Conservation (phyloP, 2,329 filamentous ascomycete species). For the Aspergillus caelatus region DNA sequence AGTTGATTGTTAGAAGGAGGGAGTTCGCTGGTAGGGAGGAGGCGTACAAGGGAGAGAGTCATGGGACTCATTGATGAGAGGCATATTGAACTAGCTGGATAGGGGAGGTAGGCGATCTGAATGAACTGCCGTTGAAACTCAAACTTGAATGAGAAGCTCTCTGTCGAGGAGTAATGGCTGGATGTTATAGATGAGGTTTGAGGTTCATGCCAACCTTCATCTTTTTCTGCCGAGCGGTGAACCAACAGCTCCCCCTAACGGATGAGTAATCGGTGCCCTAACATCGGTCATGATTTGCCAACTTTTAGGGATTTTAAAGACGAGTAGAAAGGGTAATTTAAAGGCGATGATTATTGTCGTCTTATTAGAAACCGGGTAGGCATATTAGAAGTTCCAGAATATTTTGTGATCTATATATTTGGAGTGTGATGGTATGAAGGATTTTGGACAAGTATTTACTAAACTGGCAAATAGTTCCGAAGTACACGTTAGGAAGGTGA, state of each 20-base stretch:
- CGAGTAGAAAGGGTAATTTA: not conserved
- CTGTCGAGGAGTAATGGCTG: not conserved
- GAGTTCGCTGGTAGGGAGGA: constrained; percentile 8
- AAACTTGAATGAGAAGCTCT: not conserved
- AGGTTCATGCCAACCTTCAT: not conserved
- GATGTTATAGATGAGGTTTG: not conserved
- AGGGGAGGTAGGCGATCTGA: too few species aligned
- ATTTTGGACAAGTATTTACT: not conserved
- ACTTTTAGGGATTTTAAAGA: not conserved
- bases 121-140: not conserved
- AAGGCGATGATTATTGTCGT: not conserved
- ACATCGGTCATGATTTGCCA: not conserved
- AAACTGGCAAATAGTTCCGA: not conserved
- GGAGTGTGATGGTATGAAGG: not conserved
- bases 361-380: not conserved
- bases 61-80: constrained; percentile 69
- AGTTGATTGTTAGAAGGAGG: constrained; percentile 12
- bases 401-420: not conserved
- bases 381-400: not conserved
- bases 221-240: constrained; percentile 9
- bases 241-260: not conserved
- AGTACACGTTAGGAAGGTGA: not conserved
- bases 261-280: not conserved
- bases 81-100: constrained; percentile 52
- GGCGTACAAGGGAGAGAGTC: constrained; percentile 80